Base-by-base conservation (phyloP, 371 early-diverging fungal species). In the Thermomucor indicae-seudaticae region DNA sequence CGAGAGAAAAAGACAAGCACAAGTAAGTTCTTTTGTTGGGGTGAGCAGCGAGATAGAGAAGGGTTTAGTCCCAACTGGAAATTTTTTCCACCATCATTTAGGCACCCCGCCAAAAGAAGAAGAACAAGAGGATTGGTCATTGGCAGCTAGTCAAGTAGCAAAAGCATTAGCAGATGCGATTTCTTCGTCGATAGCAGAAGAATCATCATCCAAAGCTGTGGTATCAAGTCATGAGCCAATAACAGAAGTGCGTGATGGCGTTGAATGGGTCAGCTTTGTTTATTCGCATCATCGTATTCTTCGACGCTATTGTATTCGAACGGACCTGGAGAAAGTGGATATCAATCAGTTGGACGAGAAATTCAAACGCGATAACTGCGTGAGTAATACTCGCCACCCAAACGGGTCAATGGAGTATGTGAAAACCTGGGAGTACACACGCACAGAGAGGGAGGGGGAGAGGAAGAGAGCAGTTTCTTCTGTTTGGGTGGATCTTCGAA, bases 301-400 rank as follows among this genome's bases (percentile, higher is more conserved):
- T 12, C 80, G 80, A 35, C 79, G 84, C 41, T 92, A 88, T 58
- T 76, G 73, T 43, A 86, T 93, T 37, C 82, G 91, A 20, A 89
- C 85, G 34, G 93, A 93, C 67, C 70, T 93, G 44, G 85, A 88
- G 24, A 64, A 65, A 41, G 78, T 90, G 2, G 64, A 72, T 42
- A 54, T 83, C 11, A 66, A 72, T 20, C 68, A 70, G 17, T 57
- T 95, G 22, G 72, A 78, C 37, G 84, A 84, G 31, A 80, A 84
- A 50, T 92, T 93, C 58, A 89, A 85, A 58, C 62, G 66, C 32
- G 84, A 79, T 38, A 95, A 93, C 64, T 88, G 89, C 57, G 84
- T 97, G 52, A 60, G 71, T 70, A 42, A 11, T 27, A 27, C 4
- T 27, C 17, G 4, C 12, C 28, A 14, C 28, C 44, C 14, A n/a